Conservation (phyloP, 1,139 yeast genomes). For the Candida sojae region DNA sequence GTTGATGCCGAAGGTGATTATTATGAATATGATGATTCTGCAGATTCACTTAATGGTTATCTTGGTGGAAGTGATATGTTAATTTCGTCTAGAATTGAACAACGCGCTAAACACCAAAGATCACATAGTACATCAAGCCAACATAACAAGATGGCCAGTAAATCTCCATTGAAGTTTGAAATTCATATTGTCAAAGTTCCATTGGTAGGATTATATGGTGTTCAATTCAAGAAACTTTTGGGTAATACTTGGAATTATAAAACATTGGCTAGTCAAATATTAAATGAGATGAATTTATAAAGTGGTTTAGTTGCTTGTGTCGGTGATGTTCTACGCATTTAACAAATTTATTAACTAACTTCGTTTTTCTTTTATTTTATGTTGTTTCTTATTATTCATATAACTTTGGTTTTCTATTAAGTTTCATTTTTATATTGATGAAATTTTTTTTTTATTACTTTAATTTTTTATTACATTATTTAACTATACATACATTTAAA, state of each 20-base stretch:
- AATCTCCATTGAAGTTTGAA: constrained; percentile 77
- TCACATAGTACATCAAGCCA: constrained; percentile 27
- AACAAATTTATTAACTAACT: not conserved
- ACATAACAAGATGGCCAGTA: constrained; percentile 15
- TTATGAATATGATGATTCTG: constrained; percentile 54
- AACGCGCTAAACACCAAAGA: constrained; percentile 41
- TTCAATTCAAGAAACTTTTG: constrained; percentile 87
- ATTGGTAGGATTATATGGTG: constrained; percentile 86
- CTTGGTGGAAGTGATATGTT: constrained; percentile 70
- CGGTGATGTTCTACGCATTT: not conserved
- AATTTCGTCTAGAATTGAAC: constrained; percentile 60
- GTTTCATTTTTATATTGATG: too few relatives aligned
- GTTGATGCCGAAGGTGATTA: constrained; percentile 20
- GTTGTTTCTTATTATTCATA: too few relatives aligned
- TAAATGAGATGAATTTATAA: constrained; percentile 72
- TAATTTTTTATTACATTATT: not conserved
- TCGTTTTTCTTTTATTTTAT: not conserved
- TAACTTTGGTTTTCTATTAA: too few relatives aligned
- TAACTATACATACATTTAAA: not conserved
- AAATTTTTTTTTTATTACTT: too few relatives aligned
- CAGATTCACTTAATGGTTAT: constrained; percentile 59
- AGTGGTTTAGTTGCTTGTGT: not conserved
- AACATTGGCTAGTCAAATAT: constrained; percentile 85
- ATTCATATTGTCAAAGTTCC: constrained; percentile 93
- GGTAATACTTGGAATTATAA: constrained; percentile 98